phyloP scores from a whole-genome alignment of 768 basidiomycete genomes.

The Filobasidium wieringae region DNA sequence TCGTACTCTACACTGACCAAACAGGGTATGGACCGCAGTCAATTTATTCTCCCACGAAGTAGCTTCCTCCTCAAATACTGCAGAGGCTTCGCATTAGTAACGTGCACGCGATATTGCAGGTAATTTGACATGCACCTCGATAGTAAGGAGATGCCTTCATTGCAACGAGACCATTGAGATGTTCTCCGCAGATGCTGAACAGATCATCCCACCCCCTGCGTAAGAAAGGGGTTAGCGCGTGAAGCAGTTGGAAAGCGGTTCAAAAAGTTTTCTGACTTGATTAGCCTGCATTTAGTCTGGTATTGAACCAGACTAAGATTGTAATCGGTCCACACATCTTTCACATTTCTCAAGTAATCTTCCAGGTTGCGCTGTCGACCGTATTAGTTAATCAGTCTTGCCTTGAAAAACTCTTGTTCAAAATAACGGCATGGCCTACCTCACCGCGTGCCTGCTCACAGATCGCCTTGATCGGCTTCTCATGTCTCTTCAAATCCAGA shows the following conservation, averaged over 20 bases:
- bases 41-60: constrained; percentile 93
- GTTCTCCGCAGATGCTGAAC: constrained; percentile 93
- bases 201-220: constrained; percentile 96
- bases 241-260: too few species aligned
- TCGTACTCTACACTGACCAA: too few species aligned
- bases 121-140: too few species aligned
- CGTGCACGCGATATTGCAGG: too few species aligned
- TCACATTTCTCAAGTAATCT: constrained; percentile 90
- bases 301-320: constrained; percentile 94
- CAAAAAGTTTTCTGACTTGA: too few species aligned
- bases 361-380: constrained; percentile 86
- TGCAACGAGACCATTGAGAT: constrained; percentile 84
- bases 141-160: constrained; percentile 99
- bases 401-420: too few species aligned
- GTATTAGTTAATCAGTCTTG: too few species aligned
- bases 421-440: too few species aligned
- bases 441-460: constrained; percentile 95
- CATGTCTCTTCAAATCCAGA: constrained; percentile 87
- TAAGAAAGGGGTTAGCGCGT: too few species aligned
- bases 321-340: constrained; percentile 92
- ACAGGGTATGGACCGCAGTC: constrained; percentile 89
- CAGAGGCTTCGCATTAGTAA: too few species aligned
- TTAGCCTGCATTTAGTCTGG: constrained; percentile 95
- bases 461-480: constrained; percentile 78
- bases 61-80: constrained; percentile 46